Percentiles rank a stretch among this genome's conserved stretches.
phyloP scores from a whole-genome alignment of 2,329 filamentous ascomycete species.

The Verticillium klebahnii region DNA sequence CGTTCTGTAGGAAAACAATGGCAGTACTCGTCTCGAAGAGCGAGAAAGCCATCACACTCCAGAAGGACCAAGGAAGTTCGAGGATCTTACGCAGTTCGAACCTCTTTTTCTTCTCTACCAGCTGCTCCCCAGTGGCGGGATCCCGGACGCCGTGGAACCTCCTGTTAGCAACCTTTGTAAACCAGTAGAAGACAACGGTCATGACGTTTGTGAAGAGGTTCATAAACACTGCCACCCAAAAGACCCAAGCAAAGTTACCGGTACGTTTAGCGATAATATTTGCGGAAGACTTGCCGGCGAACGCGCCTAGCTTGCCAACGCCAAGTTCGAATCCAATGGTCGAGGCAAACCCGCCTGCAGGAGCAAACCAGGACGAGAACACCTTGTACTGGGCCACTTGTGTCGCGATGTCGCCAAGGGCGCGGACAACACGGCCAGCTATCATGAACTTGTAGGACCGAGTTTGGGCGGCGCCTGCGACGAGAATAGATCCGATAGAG shows the following conservation, averaged over 20 bases:
- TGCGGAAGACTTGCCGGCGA: conserved; percentile 55
- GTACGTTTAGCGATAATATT: conserved; percentile 54
- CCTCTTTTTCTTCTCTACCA: conserved; percentile 55
- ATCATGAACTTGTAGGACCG: conserved; percentile 60
- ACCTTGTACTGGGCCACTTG: conserved; percentile 62
- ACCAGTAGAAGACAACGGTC: conserved; percentile 49
- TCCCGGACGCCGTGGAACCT: conserved; percentile 43
- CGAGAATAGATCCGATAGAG: conserved; percentile 51
- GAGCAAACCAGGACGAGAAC: conserved; percentile 61
- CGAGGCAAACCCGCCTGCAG: conserved; percentile 56
- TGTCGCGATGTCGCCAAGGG: conserved; percentile 57
- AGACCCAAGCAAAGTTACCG: conserved; percentile 57
- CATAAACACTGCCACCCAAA: conserved; percentile 59
- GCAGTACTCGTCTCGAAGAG: conserved; percentile 55
- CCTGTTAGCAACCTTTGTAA: conserved; percentile 45
- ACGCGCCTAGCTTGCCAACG: conserved; percentile 56
- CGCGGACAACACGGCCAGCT: conserved; percentile 47
- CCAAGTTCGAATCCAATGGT: conserved; percentile 57
- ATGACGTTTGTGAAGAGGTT: conserved; percentile 57
- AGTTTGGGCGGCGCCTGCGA: conserved; percentile 51
- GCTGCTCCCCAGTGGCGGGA: conserved; percentile 50
- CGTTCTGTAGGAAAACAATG: conserved; percentile 49
- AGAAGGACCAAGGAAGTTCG: conserved; percentile 55
- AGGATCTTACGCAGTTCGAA: conserved; percentile 51
- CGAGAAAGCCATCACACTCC: conserved; percentile 49